These are phyloP conservation scores for Rubia yunnanensis DNA, from an alignment of 257 asterid species.

Conservation along the genomic window DNA sequence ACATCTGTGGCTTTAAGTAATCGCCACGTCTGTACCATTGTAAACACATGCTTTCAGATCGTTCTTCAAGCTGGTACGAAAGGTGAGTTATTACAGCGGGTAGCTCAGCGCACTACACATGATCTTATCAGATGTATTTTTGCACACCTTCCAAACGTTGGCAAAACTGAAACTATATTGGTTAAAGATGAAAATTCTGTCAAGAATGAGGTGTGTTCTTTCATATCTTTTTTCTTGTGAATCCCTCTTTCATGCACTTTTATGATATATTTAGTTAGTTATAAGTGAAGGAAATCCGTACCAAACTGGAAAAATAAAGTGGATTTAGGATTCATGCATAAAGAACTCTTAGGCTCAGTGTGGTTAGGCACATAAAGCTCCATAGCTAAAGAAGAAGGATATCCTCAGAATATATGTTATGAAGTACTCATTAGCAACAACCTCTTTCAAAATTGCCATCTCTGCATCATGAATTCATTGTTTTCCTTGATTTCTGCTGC, in stretches of 20 bases:
- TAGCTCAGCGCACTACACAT: constrained; percentile 89
- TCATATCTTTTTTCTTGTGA: constrained; percentile 10
- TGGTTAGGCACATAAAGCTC: not conserved
- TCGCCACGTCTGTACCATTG: constrained; percentile 86
- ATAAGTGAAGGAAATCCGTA: not conserved
- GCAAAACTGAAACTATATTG: constrained; percentile 49
- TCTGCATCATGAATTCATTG: not conserved
- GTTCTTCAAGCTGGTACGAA: constrained; percentile 92
- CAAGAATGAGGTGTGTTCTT: constrained; percentile 45
- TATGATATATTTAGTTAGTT: not conserved
- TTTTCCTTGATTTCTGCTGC: not conserved
- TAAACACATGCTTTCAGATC: constrained; percentile 73
- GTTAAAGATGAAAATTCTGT: constrained; percentile 59
- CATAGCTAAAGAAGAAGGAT: too few species aligned
- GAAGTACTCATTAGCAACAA: not conserved
- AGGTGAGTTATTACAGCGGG: constrained; percentile 80
- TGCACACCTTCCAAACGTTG: constrained; percentile 77
- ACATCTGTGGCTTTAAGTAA: constrained; percentile 74
- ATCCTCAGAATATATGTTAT: not conserved
- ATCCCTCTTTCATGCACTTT: not conserved
- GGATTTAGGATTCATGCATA: not conserved
- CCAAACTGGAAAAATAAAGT: not conserved
- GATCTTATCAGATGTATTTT: constrained; percentile 88
- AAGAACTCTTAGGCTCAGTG: not conserved
- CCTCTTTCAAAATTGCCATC: not conserved